Percentiles rank a stretch among this genome's conserved stretches.
Conservation (phyloP, 1,139 yeast species). For the Sugiyamaella xylanicola region DNA sequence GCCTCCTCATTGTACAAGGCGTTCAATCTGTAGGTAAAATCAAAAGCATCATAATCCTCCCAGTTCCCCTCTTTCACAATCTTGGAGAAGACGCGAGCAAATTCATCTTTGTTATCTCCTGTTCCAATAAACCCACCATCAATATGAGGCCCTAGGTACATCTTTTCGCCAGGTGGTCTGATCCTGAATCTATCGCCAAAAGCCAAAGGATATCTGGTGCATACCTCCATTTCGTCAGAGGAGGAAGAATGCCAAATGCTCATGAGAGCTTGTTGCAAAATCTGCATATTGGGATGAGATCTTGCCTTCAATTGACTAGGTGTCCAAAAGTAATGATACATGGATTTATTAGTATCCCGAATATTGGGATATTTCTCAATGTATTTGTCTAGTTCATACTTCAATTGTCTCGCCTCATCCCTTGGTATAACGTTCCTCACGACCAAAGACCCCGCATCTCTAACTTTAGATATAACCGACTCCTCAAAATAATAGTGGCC, state of each 20-base stretch:
- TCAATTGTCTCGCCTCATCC: conserved; percentile 34
- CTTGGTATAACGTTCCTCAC: conserved; percentile 41
- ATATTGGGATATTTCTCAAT: conserved; percentile 43
- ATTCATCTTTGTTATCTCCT: conserved; percentile 23
- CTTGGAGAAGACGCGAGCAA: conserved; percentile 20
- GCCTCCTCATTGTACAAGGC: conserved; percentile 35
- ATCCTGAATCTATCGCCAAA: conserved; percentile 61
- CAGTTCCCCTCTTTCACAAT: conserved; percentile 45
- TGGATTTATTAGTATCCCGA: conserved; percentile 27
- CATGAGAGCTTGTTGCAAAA: conserved; percentile 42
- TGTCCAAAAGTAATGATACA: conserved; percentile 49
- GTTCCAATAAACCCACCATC: conserved; percentile 45
- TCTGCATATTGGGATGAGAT: conserved; percentile 47
- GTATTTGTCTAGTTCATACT: conserved; percentile 67
- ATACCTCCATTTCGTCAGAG: conserved; percentile 30
- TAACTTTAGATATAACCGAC: conserved; percentile 32
- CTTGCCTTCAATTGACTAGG: conserved; percentile 50
- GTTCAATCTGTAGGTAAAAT: conserved; percentile 44
- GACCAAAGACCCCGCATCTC: conserved; percentile 41
- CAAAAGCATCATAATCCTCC: conserved; percentile 53
- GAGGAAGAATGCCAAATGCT: conserved; percentile 41
- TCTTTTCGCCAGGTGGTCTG: conserved; percentile 48
- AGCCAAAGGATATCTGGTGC: conserved; percentile 43
- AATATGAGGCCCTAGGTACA: conserved; percentile 47
- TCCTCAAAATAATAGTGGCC: conserved; percentile 21